These are phyloP conservation scores for Phytophthora litchii DNA, from an alignment of 352 stramenopile species.

Conservation along the genomic window DNA sequence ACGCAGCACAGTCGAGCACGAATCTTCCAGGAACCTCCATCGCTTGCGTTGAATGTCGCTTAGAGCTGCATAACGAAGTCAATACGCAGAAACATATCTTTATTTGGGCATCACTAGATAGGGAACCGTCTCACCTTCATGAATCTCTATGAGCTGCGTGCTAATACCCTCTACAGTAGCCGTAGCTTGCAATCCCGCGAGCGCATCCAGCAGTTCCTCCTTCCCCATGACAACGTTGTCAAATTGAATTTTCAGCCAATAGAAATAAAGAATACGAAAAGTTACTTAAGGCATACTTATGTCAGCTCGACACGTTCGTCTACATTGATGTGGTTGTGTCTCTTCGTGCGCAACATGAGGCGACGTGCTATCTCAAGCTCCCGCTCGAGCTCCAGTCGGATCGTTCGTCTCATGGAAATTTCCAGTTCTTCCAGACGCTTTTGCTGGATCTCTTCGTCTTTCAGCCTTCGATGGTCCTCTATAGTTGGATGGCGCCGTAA, in stretches of 20 bases:
- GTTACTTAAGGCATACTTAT: constrained; percentile 10
- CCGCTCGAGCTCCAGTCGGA: constrained; percentile 71
- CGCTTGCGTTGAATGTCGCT: constrained; percentile 62
- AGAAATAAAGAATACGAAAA: background rate
- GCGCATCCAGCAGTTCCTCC: constrained; percentile 52
- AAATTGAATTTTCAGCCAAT: constrained; percentile 27
- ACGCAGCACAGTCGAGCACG: constrained; percentile 55
- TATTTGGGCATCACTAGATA: constrained; percentile 10
- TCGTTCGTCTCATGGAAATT: constrained; percentile 47
- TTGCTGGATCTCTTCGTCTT: constrained; percentile 51
- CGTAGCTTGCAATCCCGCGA: constrained; percentile 36
- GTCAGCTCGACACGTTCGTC: constrained; percentile 32
- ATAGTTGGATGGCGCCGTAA: constrained; percentile 54
- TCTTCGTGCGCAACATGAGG: constrained; percentile 42
- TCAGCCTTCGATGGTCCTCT: constrained; percentile 47
- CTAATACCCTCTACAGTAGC: constrained; percentile 25
- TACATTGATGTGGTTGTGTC: constrained; percentile 26
- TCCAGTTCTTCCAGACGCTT: constrained; percentile 51
- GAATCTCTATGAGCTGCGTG: constrained; percentile 23
- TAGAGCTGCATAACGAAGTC: constrained; percentile 39
- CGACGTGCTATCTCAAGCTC: constrained; percentile 58
- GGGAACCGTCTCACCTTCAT: constrained; percentile 28
- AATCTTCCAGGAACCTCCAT: constrained; percentile 73
- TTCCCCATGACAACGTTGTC: constrained; percentile 39
- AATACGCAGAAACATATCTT: background rate